A percentile compares a stretch with the other conserved stretches of the same genome.
These are phyloP conservation scores for Yarrowia sp. DNA, from an alignment of 805 yeast genomes.

Conservation along the genomic window DNA sequence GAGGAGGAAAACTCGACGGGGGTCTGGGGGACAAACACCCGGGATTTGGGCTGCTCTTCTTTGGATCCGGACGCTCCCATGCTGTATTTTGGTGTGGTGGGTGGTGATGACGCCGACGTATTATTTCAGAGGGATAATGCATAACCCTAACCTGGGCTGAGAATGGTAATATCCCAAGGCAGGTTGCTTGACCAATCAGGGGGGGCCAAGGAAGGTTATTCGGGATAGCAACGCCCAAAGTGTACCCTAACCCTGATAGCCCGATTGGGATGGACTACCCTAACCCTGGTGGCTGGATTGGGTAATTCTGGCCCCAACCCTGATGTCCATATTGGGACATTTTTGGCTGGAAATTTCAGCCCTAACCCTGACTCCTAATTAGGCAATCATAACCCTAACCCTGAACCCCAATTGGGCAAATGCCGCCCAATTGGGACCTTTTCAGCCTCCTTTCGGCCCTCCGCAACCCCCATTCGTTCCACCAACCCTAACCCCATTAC, in stretches of 20 bases:
- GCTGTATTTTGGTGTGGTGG: background rate
- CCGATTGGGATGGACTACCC: background rate
- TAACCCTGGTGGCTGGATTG: background rate
- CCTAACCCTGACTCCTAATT: too few relatives aligned
- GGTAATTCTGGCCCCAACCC: background rate
- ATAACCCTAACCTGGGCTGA: background rate
- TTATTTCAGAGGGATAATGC: background rate
- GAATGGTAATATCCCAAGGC: background rate
- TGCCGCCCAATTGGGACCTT: too few relatives aligned
- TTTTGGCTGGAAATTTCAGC: too few relatives aligned
- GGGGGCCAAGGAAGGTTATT: background rate
- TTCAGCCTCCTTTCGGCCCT: too few relatives aligned
- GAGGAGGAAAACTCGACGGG: conserved; percentile 39
- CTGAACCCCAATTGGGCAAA: too few relatives aligned
- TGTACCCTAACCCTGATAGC: background rate
- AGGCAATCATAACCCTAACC: too few relatives aligned
- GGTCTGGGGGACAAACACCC: conserved; percentile 39
- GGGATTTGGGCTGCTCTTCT: conserved; percentile 30
- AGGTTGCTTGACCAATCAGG: background rate
- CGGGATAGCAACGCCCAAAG: too few relatives aligned
- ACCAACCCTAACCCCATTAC: too few relatives aligned
- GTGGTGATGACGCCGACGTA: background rate
- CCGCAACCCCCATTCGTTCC: too few relatives aligned
- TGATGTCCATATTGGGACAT: too few relatives aligned
- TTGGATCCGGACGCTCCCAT: conserved; percentile 38